Evolutionary conservation across 2,329 filamentous ascomycete genomes (phyloP), one percentile per base, ranked within the genome.

Genomic region (Fusarium luffae): DNA sequence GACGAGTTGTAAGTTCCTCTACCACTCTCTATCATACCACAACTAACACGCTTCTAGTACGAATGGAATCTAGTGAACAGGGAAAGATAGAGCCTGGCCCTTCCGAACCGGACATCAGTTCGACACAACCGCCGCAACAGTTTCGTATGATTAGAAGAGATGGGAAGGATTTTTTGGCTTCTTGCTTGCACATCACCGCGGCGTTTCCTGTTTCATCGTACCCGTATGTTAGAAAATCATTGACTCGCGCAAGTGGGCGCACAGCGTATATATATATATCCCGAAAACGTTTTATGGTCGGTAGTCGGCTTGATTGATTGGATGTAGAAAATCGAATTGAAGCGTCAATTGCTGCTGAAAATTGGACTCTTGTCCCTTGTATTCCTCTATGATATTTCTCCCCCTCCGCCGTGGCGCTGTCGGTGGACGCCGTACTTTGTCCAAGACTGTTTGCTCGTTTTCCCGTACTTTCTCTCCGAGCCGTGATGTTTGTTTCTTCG

Each of bases 1-100:
- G 96, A 30, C 87, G 90, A 84, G 95, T 99, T 80, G 93, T 96
- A 69, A 78, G 81, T 79, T 11, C 21, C 7, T 6, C n/a, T 9
- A 16, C 25, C 25, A 10, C 4, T 34, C 23, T 3, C 12, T 2
- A 3, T 7, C 5, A 13, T 40, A 8, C 9, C 23, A 18, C n/a
- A 12, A 43, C 69, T 75, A 32, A 75, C 59, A 12, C 4, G 3
- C 11, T 47, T 42, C 23, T 51, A 90, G 88, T 89, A 88, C 73
- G 88, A 90, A 77, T 90, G 88, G 88, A 89, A 85, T 67, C 79
- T 90, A 71, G 81, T 86, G n/a, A 85, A 85, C 69, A 80, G 83
- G 70, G 87, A 89, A 71, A 83, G 85, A 74, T 88, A 86, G 82
- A 82, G 78, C 69, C 75, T 82, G 61, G 64, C 63, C 54, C 64